phyloP scores from a whole-genome alignment of 495 filamentous ascomycete genomes.

The Trichoderma gamsii region DNA sequence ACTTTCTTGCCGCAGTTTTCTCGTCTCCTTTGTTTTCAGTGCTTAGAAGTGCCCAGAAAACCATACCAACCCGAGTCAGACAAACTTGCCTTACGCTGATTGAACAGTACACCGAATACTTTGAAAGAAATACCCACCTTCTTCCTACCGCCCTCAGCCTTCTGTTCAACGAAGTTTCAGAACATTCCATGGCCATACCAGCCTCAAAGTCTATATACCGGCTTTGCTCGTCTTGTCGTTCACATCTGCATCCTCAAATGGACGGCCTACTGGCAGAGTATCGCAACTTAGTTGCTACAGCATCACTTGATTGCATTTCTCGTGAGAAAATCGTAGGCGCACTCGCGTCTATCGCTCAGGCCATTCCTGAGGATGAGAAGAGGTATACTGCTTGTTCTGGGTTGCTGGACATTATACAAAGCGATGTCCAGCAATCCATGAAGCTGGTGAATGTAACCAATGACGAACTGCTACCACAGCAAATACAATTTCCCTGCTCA shows the following conservation, averaged over 20 bases:
- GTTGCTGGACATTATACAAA: slow-evolving; percentile 59
- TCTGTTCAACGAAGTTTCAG: slow-evolving; percentile 68
- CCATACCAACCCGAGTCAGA: slow-evolving; percentile 62
- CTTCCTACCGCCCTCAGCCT: slow-evolving; percentile 74
- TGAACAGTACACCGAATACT: slow-evolving; percentile 74
- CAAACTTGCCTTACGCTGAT: slow-evolving; percentile 74
- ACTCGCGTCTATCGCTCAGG: slow-evolving; percentile 80
- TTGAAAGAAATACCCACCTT: slow-evolving; percentile 62
- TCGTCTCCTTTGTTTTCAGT: slow-evolving; percentile 55
- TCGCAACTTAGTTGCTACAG: slow-evolving; percentile 51
- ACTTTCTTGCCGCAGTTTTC: slow-evolving; percentile 65
- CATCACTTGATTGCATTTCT: slow-evolving; percentile 57
- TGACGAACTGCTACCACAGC: background rate
- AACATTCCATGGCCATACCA: slow-evolving; percentile 55
- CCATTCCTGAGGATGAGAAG: slow-evolving; percentile 55
- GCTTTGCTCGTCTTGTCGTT: slow-evolving; percentile 75
- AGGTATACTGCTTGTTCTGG: slow-evolving; percentile 56
- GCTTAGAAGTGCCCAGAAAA: slow-evolving; percentile 44
- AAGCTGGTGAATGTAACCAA: background rate
- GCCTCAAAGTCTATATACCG: slow-evolving; percentile 77
- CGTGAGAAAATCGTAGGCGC: slow-evolving; percentile 79
- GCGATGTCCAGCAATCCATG: slow-evolving; percentile 43
- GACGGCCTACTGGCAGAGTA: slow-evolving; percentile 74
- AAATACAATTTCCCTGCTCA: background rate
- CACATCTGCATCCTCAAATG: slow-evolving; percentile 62